Evolutionary conservation across 495 filamentous ascomycete species (phyloP).

Genomic region (Cenococcum geophilum): DNA sequence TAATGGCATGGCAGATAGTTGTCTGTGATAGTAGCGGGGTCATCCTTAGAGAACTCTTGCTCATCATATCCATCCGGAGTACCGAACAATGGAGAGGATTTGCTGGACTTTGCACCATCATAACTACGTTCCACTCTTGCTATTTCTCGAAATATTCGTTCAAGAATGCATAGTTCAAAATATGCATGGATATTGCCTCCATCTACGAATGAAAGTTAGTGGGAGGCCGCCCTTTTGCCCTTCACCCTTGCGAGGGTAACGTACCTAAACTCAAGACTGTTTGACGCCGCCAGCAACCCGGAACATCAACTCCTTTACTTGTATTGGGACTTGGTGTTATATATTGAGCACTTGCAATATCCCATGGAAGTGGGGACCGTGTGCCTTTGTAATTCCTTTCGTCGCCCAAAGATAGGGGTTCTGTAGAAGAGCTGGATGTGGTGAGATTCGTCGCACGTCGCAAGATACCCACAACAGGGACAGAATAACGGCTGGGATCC

Average conservation of each 20-base stretch:
- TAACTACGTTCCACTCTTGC: not conserved
- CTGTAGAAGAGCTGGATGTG: not conserved
- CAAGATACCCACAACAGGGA: not conserved
- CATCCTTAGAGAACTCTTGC: not conserved
- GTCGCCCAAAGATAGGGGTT: not conserved
- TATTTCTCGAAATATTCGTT: not conserved
- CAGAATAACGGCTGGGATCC: not conserved
- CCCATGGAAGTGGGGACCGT: too few relatives aligned
- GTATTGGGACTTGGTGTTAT: not conserved
- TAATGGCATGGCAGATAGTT: slow-evolving; percentile 2
- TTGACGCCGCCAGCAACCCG: not conserved
- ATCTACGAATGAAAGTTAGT: slow-evolving; percentile 1
- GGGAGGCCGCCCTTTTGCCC: not conserved
- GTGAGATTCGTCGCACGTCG: not conserved
- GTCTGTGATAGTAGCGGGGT: not conserved
- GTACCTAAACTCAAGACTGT: slow-evolving; percentile 1
- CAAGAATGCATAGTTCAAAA: not conserved
- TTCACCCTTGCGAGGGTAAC: not conserved
- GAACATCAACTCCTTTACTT: not conserved
- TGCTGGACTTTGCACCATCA: not conserved
- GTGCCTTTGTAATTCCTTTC: not conserved
- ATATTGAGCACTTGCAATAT: not conserved
- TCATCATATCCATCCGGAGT: not conserved
- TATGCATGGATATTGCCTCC: not conserved
- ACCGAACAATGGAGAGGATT: not conserved